A percentile compares a stretch with the other conserved stretches of the same genome.
phyloP scores from a whole-genome alignment of 495 filamentous ascomycete genomes.

The Glonium stellatum region DNA sequence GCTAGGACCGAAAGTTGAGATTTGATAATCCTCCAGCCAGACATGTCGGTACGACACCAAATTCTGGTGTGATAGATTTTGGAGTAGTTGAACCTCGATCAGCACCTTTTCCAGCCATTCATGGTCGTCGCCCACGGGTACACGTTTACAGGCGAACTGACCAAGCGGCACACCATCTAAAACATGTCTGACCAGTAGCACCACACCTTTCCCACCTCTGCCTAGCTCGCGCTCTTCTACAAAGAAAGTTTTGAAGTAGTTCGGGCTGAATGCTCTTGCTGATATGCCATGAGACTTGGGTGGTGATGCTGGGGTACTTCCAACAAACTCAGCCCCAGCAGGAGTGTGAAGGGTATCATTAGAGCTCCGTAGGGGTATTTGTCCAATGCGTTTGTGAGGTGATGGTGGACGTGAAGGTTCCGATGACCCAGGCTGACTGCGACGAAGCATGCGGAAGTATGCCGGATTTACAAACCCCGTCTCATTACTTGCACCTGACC shows the following conservation, averaged over 20 bases:
- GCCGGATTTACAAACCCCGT: constrained; percentile 76
- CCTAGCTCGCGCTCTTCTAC: constrained; percentile 79
- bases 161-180: constrained; percentile 81
- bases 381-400: constrained; percentile 47
- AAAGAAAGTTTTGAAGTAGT: constrained; percentile 90
- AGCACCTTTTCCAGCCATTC: constrained; percentile 93
- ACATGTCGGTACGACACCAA: constrained; percentile 96
- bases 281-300: constrained; percentile 62
- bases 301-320: constrained; percentile 39
- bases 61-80: constrained; percentile 86
- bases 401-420: constrained; percentile 46
- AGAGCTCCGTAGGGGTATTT: constrained; percentile 35
- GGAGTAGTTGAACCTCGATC: constrained; percentile 84
- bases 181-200: constrained; percentile 82
- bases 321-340: constrained; percentile 46
- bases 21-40: constrained; percentile 85
- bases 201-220: constrained; percentile 87
- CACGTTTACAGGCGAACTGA: constrained; percentile 92
- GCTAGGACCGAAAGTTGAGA: constrained; percentile 76
- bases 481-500: constrained; percentile 27
- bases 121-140: constrained; percentile 90
- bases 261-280: constrained; percentile 75
- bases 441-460: constrained; percentile 89
- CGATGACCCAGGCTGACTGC: constrained; percentile 48
- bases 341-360: constrained; percentile 21